Evolutionary conservation across 768 basidiomycete species (phyloP), one percentile per base, ranked within the genome.

Genomic region (Suillus placidus): DNA sequence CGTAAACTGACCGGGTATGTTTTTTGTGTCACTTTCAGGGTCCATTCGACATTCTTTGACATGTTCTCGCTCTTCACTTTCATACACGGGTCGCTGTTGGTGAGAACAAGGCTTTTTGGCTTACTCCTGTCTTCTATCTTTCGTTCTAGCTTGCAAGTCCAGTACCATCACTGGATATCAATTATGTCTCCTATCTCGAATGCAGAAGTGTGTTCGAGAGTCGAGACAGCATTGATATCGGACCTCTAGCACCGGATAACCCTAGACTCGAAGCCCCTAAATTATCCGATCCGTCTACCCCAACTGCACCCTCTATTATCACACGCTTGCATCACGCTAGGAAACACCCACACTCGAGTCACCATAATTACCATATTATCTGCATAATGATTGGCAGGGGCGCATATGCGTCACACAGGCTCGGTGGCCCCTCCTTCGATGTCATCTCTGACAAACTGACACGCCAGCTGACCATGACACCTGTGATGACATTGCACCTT

Each of bases 1-100:
- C 26, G 9, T 42, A 26, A 40, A 40, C 5, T 30, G 16, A 26
- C 18, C 23, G 13, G n/a, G 23, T 40, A 9, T 58, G 38, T 60
- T 10, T 60, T 40, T 60, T 60, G 30, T 60, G 30, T 42, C 57
- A 30, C 38, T 60, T 40, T 38, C 57, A 40, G 58, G 58, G 58
- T 60, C 58, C 10, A 42, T 40, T 58, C 16, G 16, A 6, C 18
- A n/a, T 34, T 32, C 26, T 18, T 30, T 42, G 38, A 26, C 37
- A 57, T 38, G 54, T 32, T 26, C 38, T 14, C 30, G 16, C 57
- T 38, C 37, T 60, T 42, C 58, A 40, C 40, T 60, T 60, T 60
- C 10, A 60, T 42, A 26, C 40, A 60, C 26, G 57, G 38, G 37
- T 38, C 23, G 18, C 26, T 42, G 10, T 40, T 60, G 30, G 58